Evolutionary conservation across 257 asterid genomes (phyloP).

Genomic region (Gardenia jasminoides): DNA sequence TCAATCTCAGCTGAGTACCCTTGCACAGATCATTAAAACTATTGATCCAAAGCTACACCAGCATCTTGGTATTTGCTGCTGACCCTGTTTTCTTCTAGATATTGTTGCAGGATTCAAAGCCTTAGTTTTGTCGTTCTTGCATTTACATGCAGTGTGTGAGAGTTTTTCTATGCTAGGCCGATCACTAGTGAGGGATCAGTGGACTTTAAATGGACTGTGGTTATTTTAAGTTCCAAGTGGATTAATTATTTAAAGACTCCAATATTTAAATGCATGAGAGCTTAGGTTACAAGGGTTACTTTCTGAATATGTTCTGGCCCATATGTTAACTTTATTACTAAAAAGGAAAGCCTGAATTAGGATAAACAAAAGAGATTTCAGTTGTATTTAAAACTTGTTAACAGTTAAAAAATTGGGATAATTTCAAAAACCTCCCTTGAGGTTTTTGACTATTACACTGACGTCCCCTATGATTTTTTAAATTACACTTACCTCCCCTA

Average conservation of each 20-base stretch:
- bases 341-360: neutral
- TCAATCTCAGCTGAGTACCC: conserved; percentile 84
- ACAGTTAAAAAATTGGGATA: neutral
- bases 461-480: no score
- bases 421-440: no score
- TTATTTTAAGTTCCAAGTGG: neutral
- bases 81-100: conserved; percentile 20
- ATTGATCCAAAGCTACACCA: conserved; percentile 93
- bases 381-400: neutral
- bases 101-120: neutral
- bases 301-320: neutral
- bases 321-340: neutral
- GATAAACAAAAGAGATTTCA: neutral
- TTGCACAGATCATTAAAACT: conserved; percentile 75
- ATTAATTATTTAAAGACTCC: neutral
- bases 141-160: neutral
- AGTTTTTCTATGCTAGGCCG: neutral
- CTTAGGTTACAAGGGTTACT: neutral
- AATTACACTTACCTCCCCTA: no score
- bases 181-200: neutral
- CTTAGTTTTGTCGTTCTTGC: neutral
- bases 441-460: no score
- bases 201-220: neutral
- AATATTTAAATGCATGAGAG: neutral
- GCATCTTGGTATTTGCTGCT: conserved; percentile 73